A percentile compares a stretch with the other conserved stretches of the same genome.
These are phyloP conservation scores for Mediolabrus comicus DNA, from an alignment of 108 stramenopile genomes.

Conservation along the genomic window DNA sequence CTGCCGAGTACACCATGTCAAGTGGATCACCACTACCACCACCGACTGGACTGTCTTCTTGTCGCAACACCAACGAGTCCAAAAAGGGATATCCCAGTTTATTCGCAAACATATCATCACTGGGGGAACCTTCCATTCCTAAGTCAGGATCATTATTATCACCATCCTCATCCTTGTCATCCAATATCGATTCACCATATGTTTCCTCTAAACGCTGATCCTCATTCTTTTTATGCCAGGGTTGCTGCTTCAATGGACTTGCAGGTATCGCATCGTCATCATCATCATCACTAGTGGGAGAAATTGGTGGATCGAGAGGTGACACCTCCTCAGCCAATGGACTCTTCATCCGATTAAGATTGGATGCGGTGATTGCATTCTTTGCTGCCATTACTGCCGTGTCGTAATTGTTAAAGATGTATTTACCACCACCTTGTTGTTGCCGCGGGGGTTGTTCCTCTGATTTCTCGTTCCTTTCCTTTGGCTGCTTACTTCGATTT, in stretches of 20 bases:
- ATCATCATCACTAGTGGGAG: not conserved
- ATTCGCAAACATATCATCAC: not conserved
- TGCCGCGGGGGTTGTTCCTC: not conserved
- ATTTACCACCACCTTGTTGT: not conserved
- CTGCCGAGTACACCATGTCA: not conserved
- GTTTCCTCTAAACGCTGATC: not conserved
- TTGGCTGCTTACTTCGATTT: not conserved
- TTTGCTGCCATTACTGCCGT: constrained; percentile 49
- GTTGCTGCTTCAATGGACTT: not conserved
- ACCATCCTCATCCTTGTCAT: not conserved
- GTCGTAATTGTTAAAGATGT: constrained; percentile 33
- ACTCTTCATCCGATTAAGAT: constrained; percentile 16
- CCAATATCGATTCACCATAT: not conserved
- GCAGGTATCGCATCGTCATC: not conserved
- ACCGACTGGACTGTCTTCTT: not conserved
- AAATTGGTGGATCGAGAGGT: not conserved
- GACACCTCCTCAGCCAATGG: constrained; percentile 1
- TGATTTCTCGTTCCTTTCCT: not conserved
- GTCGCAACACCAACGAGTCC: not conserved
- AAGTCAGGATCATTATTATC: not conserved
- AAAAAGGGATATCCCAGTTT: not conserved
- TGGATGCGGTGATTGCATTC: constrained; percentile 39
- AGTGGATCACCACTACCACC: not conserved
- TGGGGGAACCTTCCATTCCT: not conserved
- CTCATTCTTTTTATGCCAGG: constrained; percentile 1